phyloP scores from a whole-genome alignment of 2,329 filamentous ascomycete species.

The Sporothrix globosa region DNA sequence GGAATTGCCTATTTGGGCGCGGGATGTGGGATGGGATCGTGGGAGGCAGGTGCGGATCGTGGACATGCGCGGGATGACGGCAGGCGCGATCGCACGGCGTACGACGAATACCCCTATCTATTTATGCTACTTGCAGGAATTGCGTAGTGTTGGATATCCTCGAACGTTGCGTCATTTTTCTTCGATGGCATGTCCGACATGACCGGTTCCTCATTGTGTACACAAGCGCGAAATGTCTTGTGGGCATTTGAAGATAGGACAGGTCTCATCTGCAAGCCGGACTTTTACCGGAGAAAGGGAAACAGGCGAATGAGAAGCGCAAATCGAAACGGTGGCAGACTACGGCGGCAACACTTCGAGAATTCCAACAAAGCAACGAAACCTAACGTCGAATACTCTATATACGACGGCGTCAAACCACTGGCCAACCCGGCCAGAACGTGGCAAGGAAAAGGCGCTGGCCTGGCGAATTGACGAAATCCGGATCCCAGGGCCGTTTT shows the following conservation, averaged over 20 bases:
- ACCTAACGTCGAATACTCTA: background rate
- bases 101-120: background rate
- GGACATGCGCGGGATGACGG: background rate
- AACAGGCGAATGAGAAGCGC: background rate
- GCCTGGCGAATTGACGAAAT: conserved; percentile 9
- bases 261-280: conserved; percentile 4
- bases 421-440: conserved; percentile 11
- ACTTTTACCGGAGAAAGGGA: conserved; percentile 12
- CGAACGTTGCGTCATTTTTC: conserved; percentile 19
- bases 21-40: background rate
- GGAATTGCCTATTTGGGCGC: conserved; percentile 15
- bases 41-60: conserved; percentile 18
- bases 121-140: conserved; percentile 5
- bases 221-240: background rate
- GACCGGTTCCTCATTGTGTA: too few relatives aligned
- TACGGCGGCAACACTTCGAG: too few relatives aligned
- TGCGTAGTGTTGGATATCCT: background rate
- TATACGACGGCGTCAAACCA: background rate
- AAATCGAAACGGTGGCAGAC: background rate
- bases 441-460: background rate
- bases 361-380: background rate
- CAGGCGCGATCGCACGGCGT: conserved; percentile 7
- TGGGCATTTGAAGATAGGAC: background rate
- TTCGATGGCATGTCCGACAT: background rate
- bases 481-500: conserved; percentile 39